phyloP scores from a whole-genome alignment of 139 green algal genomes.

The Zygnema circumcarinatum region DNA sequence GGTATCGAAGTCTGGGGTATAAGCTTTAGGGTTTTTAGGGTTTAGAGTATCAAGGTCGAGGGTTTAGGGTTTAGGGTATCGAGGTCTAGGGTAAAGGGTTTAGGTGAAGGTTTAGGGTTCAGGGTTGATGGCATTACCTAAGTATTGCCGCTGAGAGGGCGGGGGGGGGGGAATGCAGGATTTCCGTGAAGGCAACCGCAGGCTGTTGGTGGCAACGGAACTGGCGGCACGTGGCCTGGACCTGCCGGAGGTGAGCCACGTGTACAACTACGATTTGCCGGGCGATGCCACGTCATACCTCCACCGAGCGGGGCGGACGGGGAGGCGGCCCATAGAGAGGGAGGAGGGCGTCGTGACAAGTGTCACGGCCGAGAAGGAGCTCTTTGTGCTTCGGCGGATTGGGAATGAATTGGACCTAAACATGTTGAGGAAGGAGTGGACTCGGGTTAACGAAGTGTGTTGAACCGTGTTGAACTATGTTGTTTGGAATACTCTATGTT shows the following conservation, averaged over 20 bases:
- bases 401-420: conserved; percentile 8
- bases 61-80: too few relatives aligned
- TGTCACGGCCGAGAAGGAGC: background rate
- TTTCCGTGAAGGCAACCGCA: conserved; percentile 74
- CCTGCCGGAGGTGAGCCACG: conserved; percentile 81
- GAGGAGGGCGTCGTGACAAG: conserved; percentile 67
- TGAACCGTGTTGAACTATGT: too few relatives aligned
- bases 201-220: conserved; percentile 76
- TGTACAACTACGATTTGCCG: conserved; percentile 80
- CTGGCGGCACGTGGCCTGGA: conserved; percentile 78
- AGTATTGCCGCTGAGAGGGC: too few relatives aligned
- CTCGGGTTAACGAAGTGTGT: too few relatives aligned
- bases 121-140: too few relatives aligned
- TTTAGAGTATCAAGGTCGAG: too few relatives aligned
- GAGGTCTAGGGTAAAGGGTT: too few relatives aligned
- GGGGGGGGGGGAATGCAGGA: too few relatives aligned
- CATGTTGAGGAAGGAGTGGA: background rate
- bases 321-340: conserved; percentile 54
- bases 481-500: too few relatives aligned
- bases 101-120: too few relatives aligned
- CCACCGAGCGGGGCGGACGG: conserved; percentile 79
- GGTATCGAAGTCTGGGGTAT: too few relatives aligned
- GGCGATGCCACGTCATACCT: conserved; percentile 75
- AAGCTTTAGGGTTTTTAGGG: too few relatives aligned
- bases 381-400: conserved; percentile 24